phyloP scores from a whole-genome alignment of 1,139 yeast genomes.

The Scheffersomyces insectosa region DNA sequence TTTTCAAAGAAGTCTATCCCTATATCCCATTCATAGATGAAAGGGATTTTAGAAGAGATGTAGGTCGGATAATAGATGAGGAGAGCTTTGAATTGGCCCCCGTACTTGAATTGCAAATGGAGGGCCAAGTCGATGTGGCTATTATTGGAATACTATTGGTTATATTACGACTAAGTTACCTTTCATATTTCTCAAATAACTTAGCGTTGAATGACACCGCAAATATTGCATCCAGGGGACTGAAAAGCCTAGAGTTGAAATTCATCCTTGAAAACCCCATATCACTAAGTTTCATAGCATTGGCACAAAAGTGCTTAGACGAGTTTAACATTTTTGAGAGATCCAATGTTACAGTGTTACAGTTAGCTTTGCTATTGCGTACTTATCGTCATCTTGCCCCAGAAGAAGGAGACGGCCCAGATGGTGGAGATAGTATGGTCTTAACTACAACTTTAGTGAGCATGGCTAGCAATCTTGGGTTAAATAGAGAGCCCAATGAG shows the following conservation, averaged over 20 bases:
- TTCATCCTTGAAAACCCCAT: background rate
- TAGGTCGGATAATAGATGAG: background rate
- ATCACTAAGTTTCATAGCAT: background rate
- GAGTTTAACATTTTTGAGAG: constrained; percentile 1
- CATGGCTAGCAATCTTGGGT: constrained; percentile 2
- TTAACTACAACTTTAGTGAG: constrained; percentile 1
- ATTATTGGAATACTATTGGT: constrained; percentile 2
- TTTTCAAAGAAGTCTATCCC: constrained; percentile 10
- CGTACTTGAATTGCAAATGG: background rate
- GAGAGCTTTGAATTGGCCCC: background rate
- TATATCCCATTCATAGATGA: constrained; percentile 11
- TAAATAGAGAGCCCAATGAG: constrained; percentile 2
- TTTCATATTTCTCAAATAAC: constrained; percentile 2
- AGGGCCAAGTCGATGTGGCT: constrained; percentile 1
- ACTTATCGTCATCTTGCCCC: constrained; percentile 3
- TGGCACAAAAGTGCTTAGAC: constrained; percentile 1
- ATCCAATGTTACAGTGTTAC: constrained; percentile 1
- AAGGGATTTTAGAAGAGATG: constrained; percentile 3
- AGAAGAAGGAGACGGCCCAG: constrained; percentile 3
- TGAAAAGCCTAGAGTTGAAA: background rate
- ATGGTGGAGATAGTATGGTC: constrained; percentile 1
- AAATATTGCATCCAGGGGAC: background rate
- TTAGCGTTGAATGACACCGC: background rate
- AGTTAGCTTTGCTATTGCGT: constrained; percentile 2
- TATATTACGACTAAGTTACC: constrained; percentile 1